Evolutionary conservation across 768 basidiomycete genomes (phyloP).

Genomic region (Pleurotus tuoliensis): DNA sequence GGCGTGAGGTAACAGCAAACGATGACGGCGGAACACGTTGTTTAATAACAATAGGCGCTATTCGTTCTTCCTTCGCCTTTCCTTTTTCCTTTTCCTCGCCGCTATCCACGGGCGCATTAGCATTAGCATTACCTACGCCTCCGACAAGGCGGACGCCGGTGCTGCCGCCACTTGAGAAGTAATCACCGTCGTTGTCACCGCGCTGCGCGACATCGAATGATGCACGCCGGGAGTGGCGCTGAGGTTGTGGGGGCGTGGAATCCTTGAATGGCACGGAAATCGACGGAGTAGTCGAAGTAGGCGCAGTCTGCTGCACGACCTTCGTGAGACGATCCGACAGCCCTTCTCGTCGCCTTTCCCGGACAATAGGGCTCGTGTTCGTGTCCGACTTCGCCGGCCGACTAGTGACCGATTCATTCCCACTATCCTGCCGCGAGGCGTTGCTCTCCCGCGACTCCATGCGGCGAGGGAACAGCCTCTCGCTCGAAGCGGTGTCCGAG

Average conservation of each 20-base stretch:
- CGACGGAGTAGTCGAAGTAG: background rate
- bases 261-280: background rate
- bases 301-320: constrained; percentile 26
- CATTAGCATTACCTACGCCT: constrained; percentile 8
- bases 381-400: background rate
- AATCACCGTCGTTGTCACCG: background rate
- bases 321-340: constrained; percentile 40
- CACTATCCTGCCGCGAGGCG: constrained; percentile 4
- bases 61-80: constrained; percentile 17
- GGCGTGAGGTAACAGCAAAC: constrained; percentile 62
- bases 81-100: constrained; percentile 10
- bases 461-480: constrained; percentile 9
- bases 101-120: background rate
- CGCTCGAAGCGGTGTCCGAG: background rate
- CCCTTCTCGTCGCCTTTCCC: constrained; percentile 26
- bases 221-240: background rate
- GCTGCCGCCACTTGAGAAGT: constrained; percentile 1
- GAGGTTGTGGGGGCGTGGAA: background rate
- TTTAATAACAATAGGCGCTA: constrained; percentile 59
- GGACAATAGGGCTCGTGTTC: background rate
- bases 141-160: constrained; percentile 5
- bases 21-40: constrained; percentile 50
- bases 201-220: background rate
- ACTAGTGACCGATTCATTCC: constrained; percentile 9
- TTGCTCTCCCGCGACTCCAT: background rate